Base-by-base conservation (phyloP, 257 asterid genomes). In the Nicotiana tomentosiformis region DNA sequence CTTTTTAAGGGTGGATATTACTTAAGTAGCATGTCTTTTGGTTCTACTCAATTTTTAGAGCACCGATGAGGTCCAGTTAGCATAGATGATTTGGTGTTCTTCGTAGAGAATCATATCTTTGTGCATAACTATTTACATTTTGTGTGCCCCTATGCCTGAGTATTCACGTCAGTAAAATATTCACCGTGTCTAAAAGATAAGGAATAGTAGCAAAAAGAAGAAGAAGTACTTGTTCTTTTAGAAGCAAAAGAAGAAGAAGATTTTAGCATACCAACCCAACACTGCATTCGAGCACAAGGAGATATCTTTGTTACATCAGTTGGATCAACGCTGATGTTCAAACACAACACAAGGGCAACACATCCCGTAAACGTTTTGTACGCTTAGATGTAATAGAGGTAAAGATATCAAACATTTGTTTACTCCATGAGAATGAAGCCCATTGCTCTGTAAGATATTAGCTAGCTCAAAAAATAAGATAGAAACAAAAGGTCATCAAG, bases 221-320 rank as follows among this genome's bases (percentile, higher is more conserved):
- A 46, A 72, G 79, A 72, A 46, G 20, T 10, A 72, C 60, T 72
- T 46, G 79, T 72, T 46, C 33, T 67, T 23, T 72, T 14, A 72
- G 39, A 11, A 51, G 56, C 15, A 77, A 66, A 84, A 81, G 46
- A 12, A 83, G 76, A 81, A 86, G 60, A 83, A 70, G 69, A 55
- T 80, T 84, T 74, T 74, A 85, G 20, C 79, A 49, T 94, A 96
- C 99, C 99, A 66, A 94, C 92, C 99, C 98, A 96, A 90, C 98
- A 96, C 86, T 96, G 97, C 97, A 96, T 92, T 76, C 97, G 93
- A 65, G 99, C 98, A 92, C 98, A 94, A 84, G 99, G 98, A 81
- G 98, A 91, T 88, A 96, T 93, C 96, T 93, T 96, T 87, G 94
- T 94, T 29, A 94, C 98, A 90, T 94, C 98, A 83, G 99, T 98